Conservation (phyloP, 148 eudicot genomes). For the Heliamphora exappendiculata region DNA sequence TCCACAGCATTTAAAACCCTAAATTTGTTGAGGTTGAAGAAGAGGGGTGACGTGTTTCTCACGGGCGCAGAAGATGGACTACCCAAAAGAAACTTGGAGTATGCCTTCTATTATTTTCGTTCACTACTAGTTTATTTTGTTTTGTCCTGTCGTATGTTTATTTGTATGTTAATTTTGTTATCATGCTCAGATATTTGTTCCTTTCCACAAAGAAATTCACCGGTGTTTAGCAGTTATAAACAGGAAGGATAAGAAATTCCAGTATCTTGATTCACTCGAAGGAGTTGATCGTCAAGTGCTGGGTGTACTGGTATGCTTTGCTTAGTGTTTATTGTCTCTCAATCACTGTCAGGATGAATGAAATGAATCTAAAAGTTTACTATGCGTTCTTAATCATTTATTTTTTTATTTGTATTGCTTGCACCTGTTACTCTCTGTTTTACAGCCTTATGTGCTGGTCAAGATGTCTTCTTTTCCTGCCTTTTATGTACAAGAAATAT, state of each 20-base stretch:
- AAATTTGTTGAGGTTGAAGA: too few species aligned
- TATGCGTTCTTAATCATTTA: too few species aligned
- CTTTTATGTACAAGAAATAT: too few species aligned
- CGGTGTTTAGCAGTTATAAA: slow-evolving; percentile 97
- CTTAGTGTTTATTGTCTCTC: neutral
- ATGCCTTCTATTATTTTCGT: neutral
- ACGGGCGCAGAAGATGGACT: slow-evolving; percentile 80
- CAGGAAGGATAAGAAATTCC: slow-evolving; percentile 79
- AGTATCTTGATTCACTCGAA: slow-evolving; percentile 85
- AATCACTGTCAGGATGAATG: neutral
- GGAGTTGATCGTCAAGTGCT: slow-evolving; percentile 58
- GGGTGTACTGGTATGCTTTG: slow-evolving; percentile 58
- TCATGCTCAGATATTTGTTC: slow-evolving; percentile 77
- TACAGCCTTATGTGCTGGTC: too few species aligned
- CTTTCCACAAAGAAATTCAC: slow-evolving; percentile 80
- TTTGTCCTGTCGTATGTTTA: neutral
- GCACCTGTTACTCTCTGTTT: too few species aligned
- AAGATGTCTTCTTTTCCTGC: too few species aligned
- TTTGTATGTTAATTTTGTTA: slow-evolving; percentile 12
- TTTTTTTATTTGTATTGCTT: too few species aligned
- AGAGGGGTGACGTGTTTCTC: too few species aligned
- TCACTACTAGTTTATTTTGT: neutral
- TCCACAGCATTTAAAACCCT: too few species aligned
- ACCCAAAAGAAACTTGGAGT: slow-evolving; percentile 62
- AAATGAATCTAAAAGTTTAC: neutral